A percentile compares a stretch with the other conserved stretches of the same genome.
Evolutionary conservation across 1,139 yeast species (phyloP).

Genomic region (Taphrina wiesneri): DNA sequence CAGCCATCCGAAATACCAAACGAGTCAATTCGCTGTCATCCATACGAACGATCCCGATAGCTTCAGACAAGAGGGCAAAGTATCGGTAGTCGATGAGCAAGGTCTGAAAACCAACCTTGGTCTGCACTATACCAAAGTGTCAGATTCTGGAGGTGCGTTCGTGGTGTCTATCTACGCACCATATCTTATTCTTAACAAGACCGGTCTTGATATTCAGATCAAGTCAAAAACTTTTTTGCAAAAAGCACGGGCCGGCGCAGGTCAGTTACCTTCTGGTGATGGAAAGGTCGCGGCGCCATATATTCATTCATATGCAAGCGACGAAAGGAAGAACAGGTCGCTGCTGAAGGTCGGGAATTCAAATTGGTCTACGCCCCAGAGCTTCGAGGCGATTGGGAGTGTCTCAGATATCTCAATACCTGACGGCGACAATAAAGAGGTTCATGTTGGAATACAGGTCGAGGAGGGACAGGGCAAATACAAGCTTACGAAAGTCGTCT

Average conservation of each 20-base stretch:
- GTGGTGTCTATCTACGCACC: constrained; percentile 74
- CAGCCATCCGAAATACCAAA: constrained; percentile 50
- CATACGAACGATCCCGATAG: constrained; percentile 60
- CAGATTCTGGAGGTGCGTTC: constrained; percentile 42
- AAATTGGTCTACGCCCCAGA: constrained; percentile 70
- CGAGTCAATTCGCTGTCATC: constrained; percentile 75
- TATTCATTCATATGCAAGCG: constrained; percentile 79
- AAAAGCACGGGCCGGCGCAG: constrained; percentile 32
- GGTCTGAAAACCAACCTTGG: constrained; percentile 68
- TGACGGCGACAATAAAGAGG: constrained; percentile 61
- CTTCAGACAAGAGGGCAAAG: constrained; percentile 57
- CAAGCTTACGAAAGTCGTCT: constrained; percentile 71
- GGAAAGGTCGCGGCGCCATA: constrained; percentile 56
- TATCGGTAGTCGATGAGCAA: constrained; percentile 56
- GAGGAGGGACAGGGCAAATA: constrained; percentile 87
- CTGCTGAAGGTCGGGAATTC: constrained; percentile 69
- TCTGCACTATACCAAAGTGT: constrained; percentile 57
- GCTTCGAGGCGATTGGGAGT: constrained; percentile 91
- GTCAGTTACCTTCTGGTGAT: constrained; percentile 40
- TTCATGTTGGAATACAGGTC: constrained; percentile 72
- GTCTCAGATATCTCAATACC: constrained; percentile 65
- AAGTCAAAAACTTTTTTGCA: constrained; percentile 52
- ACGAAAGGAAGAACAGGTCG: constrained; percentile 68
- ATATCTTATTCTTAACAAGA: constrained; percentile 75
- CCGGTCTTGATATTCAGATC: constrained; percentile 66